Evolutionary conservation across 2,329 filamentous ascomycete species (phyloP).

Genomic region (Claviceps sp.): DNA sequence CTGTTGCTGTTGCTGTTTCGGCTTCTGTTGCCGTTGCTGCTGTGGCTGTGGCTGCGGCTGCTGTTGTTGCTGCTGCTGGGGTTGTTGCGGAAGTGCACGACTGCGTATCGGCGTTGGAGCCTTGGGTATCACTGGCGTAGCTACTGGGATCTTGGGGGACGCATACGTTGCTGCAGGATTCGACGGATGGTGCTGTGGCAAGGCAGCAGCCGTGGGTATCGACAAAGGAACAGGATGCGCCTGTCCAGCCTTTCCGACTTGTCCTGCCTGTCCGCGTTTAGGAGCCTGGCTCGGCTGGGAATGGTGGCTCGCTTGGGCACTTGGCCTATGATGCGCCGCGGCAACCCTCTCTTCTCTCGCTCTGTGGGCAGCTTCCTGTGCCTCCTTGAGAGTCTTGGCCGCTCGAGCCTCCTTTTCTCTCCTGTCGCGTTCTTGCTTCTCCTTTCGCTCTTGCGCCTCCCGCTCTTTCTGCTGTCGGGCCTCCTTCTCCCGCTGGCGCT

Average conservation of each 20-base stretch:
- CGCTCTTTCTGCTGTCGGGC: conserved; percentile 56
- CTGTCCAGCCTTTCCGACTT: conserved; percentile 7
- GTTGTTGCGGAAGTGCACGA: conserved; percentile 65
- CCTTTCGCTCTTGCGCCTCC: conserved; percentile 51
- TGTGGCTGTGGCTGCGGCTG: neutral
- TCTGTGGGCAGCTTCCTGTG: conserved; percentile 37
- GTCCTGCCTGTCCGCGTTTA: conserved; percentile 11
- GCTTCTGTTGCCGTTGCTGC: conserved; percentile 27
- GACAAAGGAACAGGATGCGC: conserved; percentile 31
- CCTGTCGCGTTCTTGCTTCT: conserved; percentile 49
- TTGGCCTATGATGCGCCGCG: conserved; percentile 13
- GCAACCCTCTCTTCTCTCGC: conserved; percentile 51
- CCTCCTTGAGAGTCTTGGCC: conserved; percentile 47
- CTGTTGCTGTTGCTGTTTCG: neutral
- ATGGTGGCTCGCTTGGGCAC: conserved; percentile 21
- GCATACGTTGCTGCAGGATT: conserved; percentile 44
- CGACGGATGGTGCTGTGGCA: conserved; percentile 44
- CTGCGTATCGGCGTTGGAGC: conserved; percentile 66
- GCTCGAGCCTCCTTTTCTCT: conserved; percentile 44
- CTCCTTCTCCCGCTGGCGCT: conserved; percentile 68
- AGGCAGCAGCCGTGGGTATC: conserved; percentile 15
- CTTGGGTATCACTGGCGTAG: conserved; percentile 73
- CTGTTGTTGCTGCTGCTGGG: neutral
- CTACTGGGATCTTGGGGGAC: conserved; percentile 68
- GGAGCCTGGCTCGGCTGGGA: conserved; percentile 8